Base-by-base conservation (phyloP, 2,329 filamentous ascomycete species). In the Ceratocystis harringtonii region DNA sequence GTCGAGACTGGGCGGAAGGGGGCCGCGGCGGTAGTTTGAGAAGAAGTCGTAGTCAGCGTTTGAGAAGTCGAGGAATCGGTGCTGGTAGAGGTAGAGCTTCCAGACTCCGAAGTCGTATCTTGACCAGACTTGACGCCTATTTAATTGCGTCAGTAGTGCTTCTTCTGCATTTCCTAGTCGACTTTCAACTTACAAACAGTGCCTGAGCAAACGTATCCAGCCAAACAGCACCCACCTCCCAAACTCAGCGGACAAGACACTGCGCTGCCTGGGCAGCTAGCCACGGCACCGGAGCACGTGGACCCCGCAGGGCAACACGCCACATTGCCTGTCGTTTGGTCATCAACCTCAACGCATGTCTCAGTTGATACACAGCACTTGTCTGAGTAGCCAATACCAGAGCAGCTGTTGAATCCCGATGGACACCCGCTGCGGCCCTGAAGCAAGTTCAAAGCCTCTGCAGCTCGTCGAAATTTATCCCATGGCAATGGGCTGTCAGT, bases 151-250 rank as follows among this genome's bases (percentile, higher is more conserved):
- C 61, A 66, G 66, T 43, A n/a, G 8, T 15, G 17, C 25, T 64
- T 36, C n/a, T 64, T 36, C 5, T 48, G n/a, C 22, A 48, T 12
- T 64, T 17, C 17, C 41, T n/a, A 10, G 28, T n/a, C 22, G 2
- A 44, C 32, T 12, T 15, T 65, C 32, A 68, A 81, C 79, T 80
- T 76, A 85, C 89, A 92, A 28, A 88, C 89, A 66, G 85, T 76
- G 19, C 85, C 85, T 66, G 83, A 78, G 70, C 89, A 92, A 1
- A 81, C 78, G 71, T 84, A 91, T 3, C 87, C 87, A 0, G 84
- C 78, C 10, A 91, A 84, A 72, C 89, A 92, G 71, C 89, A 92
- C 1, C 88, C 89, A 15, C 88, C 88, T 2, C 88, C 88, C 0
- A 85, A 73, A 43, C 80, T 79, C 6, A 82, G 78, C 0, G 84